A percentile compares a stretch with the other conserved stretches of the same genome.
Evolutionary conservation across 2,329 filamentous ascomycete genomes (phyloP).

Genomic region (Xylaria hypoxylon): DNA sequence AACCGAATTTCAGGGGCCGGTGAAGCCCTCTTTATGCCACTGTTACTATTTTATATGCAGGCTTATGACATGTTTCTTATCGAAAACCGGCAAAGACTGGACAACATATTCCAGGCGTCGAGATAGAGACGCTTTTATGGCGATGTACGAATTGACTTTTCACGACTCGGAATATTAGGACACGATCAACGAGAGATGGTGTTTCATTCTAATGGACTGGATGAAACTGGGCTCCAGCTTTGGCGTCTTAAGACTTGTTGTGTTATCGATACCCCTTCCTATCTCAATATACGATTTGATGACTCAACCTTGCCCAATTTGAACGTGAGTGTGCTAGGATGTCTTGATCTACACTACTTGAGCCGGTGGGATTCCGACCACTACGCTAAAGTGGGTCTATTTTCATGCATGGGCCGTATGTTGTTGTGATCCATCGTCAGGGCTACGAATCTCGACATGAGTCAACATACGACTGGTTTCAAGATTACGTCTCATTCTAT

Average conservation of each 20-base stretch:
- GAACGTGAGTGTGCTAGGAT: conserved; percentile 20
- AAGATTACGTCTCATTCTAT: not conserved
- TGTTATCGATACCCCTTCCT: conserved; percentile 38
- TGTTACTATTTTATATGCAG: not conserved
- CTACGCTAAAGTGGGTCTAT: not conserved
- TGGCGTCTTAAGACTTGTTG: conserved; percentile 15
- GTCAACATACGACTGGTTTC: not conserved
- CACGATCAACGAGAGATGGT: conserved; percentile 25
- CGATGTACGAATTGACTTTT: conserved; percentile 21
- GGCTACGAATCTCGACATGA: not conserved
- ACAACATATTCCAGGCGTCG: conserved; percentile 12
- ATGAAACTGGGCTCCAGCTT: conserved; percentile 9
- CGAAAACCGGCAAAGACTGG: conserved; percentile 27
- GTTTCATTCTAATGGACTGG: conserved; percentile 26
- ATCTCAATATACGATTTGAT: conserved; percentile 32
- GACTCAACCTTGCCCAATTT: conserved; percentile 10
- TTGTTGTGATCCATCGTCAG: not conserved
- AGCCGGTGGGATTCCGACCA: conserved; percentile 29
- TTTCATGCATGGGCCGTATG: not conserved
- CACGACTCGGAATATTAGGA: conserved; percentile 19
- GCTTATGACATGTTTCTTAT: not conserved
- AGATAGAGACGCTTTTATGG: conserved; percentile 5
- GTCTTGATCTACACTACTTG: not conserved
- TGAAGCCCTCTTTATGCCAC: conserved; percentile 41
- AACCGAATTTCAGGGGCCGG: conserved; percentile 76